These are phyloP conservation scores for Bidens hawaiensis DNA, from an alignment of 140 eudicot species.

Conservation along the genomic window DNA sequence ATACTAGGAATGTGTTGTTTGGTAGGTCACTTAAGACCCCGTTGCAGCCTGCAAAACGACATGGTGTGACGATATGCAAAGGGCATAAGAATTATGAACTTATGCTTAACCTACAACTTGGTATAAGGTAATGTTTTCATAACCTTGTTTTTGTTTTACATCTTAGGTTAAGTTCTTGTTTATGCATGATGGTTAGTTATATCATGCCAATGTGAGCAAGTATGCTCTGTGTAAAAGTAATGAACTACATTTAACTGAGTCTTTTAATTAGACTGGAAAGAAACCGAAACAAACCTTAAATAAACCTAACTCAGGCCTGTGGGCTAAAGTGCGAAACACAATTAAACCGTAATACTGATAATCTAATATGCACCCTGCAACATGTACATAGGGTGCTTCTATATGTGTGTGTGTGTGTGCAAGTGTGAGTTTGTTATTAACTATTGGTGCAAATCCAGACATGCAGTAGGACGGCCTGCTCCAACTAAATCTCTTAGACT, in stretches of 20 bases:
- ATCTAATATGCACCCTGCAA: background rate
- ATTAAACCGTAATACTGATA: no score
- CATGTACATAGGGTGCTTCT: background rate
- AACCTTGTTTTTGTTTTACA: background rate
- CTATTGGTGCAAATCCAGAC: constrained; percentile 48
- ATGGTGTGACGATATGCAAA: constrained; percentile 69
- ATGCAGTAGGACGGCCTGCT: constrained; percentile 94
- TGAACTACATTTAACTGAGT: no score
- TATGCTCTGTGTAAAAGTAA: no score
- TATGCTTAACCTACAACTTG: constrained; percentile 93
- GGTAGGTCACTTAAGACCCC: constrained; percentile 26
- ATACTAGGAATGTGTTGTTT: constrained; percentile 12
- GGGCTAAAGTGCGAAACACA: no score
- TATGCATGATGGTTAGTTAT: background rate
- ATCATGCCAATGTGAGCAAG: background rate
- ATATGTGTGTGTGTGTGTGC: background rate
- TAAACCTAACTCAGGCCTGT: no score
- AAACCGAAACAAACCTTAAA: no score
- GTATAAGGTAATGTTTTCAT: constrained; percentile 65
- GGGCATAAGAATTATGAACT: constrained; percentile 92
- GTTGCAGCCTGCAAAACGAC: constrained; percentile 48
- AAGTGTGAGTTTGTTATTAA: constrained; percentile 21
- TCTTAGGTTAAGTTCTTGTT: background rate
- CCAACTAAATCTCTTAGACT: constrained; percentile 62
- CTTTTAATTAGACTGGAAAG: no score